Conservation (phyloP, 352 stramenopile species). For the Globisporangium alternatum region DNA sequence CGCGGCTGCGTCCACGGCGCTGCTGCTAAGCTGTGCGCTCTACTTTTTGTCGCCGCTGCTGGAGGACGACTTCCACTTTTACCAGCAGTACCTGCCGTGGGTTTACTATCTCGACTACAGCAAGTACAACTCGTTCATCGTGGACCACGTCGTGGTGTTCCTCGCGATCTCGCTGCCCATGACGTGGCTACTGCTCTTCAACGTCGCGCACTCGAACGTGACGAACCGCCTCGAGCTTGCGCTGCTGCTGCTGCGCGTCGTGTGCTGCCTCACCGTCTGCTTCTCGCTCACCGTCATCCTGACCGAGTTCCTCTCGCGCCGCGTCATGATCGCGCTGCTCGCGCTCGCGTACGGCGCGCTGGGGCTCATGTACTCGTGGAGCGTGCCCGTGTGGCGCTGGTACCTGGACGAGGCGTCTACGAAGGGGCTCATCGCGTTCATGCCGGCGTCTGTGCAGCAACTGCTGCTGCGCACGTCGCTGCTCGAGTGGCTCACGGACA, state of each 20-base stretch:
- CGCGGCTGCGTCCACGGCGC: conserved; percentile 34
- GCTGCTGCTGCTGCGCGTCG: conserved; percentile 54
- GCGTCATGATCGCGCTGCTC: conserved; percentile 69
- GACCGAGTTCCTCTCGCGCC: conserved; percentile 69
- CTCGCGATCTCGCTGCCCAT: conserved; percentile 57
- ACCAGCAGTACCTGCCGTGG: conserved; percentile 53
- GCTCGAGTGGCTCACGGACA: conserved; percentile 82
- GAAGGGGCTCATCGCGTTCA: conserved; percentile 58
- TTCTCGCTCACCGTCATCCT: conserved; percentile 72
- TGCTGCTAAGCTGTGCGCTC: conserved; percentile 50
- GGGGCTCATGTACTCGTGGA: conserved; percentile 78
- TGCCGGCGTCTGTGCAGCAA: conserved; percentile 55
- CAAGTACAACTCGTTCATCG: conserved; percentile 69
- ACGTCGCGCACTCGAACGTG: conserved; percentile 60
- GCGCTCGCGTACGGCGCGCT: conserved; percentile 59
- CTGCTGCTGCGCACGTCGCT: conserved; percentile 72
- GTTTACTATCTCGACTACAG: conserved; percentile 52
- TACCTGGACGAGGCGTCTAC: conserved; percentile 55
- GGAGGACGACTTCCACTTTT: conserved; percentile 48
- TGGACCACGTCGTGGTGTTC: conserved; percentile 71
- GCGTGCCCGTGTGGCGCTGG: conserved; percentile 73
- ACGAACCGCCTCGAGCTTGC: conserved; percentile 44
- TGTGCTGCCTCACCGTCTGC: conserved; percentile 63
- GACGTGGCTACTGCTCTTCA: conserved; percentile 62
- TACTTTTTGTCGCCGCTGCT: conserved; percentile 57